phyloP scores from a whole-genome alignment of 257 asterid genomes.

The Nicotiana noctiflora region DNA sequence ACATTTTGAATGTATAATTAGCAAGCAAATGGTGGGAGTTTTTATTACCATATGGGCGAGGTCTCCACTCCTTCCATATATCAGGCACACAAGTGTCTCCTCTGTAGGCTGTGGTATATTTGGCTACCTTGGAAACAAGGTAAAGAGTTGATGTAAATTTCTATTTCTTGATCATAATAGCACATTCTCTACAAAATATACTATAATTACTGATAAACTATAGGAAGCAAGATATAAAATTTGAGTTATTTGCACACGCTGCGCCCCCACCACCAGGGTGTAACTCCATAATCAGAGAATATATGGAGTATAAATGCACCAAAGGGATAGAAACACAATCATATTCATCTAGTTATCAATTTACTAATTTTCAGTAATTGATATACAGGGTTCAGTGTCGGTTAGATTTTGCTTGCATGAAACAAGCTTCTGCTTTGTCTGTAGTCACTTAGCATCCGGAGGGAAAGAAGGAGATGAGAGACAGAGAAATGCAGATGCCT shows the following conservation, averaged over 20 bases:
- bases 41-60: slow-evolving; percentile 52
- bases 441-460: slow-evolving; percentile 52
- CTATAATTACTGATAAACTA: background rate
- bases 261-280: background rate
- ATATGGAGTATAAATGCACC: background rate
- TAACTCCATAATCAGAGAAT: background rate
- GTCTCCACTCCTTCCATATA: slow-evolving; percentile 28
- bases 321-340: background rate
- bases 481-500: slow-evolving; percentile 49
- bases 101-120: slow-evolving; percentile 53
- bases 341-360: background rate
- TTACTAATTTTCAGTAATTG: background rate
- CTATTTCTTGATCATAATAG: background rate
- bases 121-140: slow-evolving; percentile 61
- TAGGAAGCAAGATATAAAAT: background rate
- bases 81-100: slow-evolving; percentile 43
- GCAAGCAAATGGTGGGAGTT: slow-evolving; percentile 62
- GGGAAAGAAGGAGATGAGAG: slow-evolving; percentile 43
- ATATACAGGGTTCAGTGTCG: slow-evolving; percentile 55
- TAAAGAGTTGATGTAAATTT: slow-evolving; percentile 3
- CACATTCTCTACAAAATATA: background rate
- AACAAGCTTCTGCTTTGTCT: slow-evolving; percentile 59
- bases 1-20: slow-evolving; percentile 34
- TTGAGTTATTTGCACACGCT: background rate
- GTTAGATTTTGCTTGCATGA: slow-evolving; percentile 45